Conservation (phyloP, 495 filamentous ascomycete species). For the Amphirosellinia nigrospora region DNA sequence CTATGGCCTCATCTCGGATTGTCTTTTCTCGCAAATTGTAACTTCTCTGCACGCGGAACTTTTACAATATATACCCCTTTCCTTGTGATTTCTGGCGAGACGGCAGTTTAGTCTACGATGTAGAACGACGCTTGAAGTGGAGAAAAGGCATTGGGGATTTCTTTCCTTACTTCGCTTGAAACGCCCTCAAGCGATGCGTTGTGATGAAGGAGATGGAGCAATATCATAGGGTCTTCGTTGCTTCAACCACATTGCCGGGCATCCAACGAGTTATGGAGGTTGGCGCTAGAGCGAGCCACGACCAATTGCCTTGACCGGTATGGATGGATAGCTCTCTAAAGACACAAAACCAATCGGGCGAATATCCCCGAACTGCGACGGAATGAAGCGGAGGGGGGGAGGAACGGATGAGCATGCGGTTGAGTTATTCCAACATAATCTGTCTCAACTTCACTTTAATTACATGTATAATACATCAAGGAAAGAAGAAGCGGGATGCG, state of each 20-base stretch:
- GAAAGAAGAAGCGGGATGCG: background rate
- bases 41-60: constrained; percentile 1
- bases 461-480: constrained; percentile 19
- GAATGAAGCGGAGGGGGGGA: background rate
- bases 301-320: background rate
- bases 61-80: constrained; percentile 21
- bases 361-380: background rate
- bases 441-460: background rate
- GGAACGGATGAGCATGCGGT: background rate
- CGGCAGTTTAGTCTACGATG: background rate
- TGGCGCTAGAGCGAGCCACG: background rate
- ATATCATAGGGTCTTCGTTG: background rate
- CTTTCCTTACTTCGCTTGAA: background rate
- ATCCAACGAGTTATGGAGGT: background rate
- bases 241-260: background rate
- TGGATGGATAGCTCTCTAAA: background rate
- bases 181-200: background rate
- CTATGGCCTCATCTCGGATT: background rate
- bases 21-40: background rate
- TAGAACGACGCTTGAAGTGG: background rate
- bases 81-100: constrained; percentile 5
- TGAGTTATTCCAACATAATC: background rate
- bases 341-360: background rate
- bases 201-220: background rate
- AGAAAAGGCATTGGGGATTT: background rate